These are phyloP conservation scores for Aspergillus udagawae DNA, from an alignment of 2,329 filamentous ascomycete genomes.

Conservation along the genomic window DNA sequence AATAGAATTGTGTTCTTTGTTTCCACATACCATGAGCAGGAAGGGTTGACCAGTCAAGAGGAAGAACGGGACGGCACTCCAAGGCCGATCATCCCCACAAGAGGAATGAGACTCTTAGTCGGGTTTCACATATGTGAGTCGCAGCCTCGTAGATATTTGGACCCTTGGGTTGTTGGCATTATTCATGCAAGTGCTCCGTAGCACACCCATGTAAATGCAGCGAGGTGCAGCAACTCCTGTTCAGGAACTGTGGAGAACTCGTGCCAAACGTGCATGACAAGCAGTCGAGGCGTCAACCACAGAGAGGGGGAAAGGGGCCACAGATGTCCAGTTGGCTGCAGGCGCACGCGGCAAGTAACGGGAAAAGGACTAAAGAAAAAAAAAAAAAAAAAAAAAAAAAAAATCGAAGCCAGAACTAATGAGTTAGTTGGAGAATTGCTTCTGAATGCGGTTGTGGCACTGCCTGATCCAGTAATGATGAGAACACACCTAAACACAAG, in stretches of 20 bases:
- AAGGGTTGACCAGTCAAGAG: constrained; percentile 11
- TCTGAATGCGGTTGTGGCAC: constrained; percentile 13
- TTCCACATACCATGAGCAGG: constrained; percentile 10
- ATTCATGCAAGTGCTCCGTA: neutral
- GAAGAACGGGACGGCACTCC: constrained; percentile 19
- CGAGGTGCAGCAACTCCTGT: constrained; percentile 14
- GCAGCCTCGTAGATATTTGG: neutral
- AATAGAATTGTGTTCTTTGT: neutral
- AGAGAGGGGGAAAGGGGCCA: too few relatives aligned
- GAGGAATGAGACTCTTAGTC: constrained; percentile 18
- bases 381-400: constrained; percentile 14
- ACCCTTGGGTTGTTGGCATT: neutral
- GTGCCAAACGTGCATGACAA: constrained; percentile 1
- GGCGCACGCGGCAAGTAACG: neutral
- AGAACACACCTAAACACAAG: neutral
- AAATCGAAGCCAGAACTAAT: constrained; percentile 10
- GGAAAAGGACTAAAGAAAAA: constrained; percentile 9
- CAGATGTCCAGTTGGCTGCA: neutral
- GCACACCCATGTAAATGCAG: neutral
- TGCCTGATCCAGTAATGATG: constrained; percentile 18
- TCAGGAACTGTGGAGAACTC: constrained; percentile 10
- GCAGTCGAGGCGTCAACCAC: neutral
- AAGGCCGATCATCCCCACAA: constrained; percentile 24
- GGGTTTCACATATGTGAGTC: constrained; percentile 4
- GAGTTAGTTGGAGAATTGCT: constrained; percentile 16